Conservation (phyloP, 2,329 filamentous ascomycete genomes). For the Fusarium haematococcum region DNA sequence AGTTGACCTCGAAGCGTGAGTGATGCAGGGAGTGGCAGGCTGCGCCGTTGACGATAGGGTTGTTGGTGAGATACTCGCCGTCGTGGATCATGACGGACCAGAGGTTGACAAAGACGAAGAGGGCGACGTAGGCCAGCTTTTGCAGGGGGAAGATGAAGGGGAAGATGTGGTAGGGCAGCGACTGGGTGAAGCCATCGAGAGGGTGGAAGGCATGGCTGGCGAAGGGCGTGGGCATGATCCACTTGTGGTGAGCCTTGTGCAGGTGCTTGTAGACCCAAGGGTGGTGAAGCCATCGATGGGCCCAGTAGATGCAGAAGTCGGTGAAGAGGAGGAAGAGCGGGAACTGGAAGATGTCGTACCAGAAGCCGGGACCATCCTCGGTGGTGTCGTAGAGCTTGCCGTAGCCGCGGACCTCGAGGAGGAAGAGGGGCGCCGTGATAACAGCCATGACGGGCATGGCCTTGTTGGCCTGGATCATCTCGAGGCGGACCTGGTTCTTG, state of each 20-base stretch:
- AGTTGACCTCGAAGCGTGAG: slow-evolving; percentile 72
- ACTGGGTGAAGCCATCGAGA: slow-evolving; percentile 89
- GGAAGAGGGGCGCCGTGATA: slow-evolving; percentile 84
- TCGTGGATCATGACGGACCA: slow-evolving; percentile 98
- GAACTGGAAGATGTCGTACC: slow-evolving; percentile 87
- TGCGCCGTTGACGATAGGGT: slow-evolving; percentile 91
- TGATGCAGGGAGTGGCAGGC: slow-evolving; percentile 90
- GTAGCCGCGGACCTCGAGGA: slow-evolving; percentile 85
- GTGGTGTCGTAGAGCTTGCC: slow-evolving; percentile 88
- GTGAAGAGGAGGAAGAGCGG: slow-evolving; percentile 90
- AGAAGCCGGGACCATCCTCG: slow-evolving; percentile 78
- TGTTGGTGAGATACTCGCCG: slow-evolving; percentile 92
- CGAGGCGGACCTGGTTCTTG: slow-evolving; percentile 89
- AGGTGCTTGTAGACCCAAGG: slow-evolving; percentile 82
- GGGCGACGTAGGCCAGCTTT: slow-evolving; percentile 85
- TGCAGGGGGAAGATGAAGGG: slow-evolving; percentile 93
- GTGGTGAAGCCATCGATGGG: slow-evolving; percentile 87
- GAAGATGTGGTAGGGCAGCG: slow-evolving; percentile 91
- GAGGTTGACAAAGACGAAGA: slow-evolving; percentile 94
- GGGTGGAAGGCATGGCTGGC: slow-evolving; percentile 96
- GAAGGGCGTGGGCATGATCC: slow-evolving; percentile 97
- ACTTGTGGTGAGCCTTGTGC: slow-evolving; percentile 99
- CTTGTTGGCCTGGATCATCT: slow-evolving; percentile 83
- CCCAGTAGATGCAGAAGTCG: slow-evolving; percentile 92
- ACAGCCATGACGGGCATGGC: slow-evolving; percentile 87